phyloP scores from a whole-genome alignment of 1,139 yeast genomes.

The Diutina scorzettiae region DNA sequence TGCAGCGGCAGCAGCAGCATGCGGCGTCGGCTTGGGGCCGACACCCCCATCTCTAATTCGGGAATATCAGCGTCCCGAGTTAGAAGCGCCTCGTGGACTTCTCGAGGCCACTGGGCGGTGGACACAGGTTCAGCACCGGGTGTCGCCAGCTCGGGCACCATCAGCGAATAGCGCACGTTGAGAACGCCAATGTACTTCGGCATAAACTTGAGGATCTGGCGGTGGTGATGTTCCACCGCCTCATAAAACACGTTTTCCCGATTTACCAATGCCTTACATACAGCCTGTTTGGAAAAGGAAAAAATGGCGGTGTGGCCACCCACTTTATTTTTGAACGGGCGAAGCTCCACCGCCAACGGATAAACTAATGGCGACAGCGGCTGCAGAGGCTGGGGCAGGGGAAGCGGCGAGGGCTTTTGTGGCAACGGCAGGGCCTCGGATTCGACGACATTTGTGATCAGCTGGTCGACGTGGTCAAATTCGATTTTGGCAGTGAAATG shows the following conservation, averaged over 20 bases:
- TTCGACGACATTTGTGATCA: background rate
- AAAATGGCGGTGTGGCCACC: constrained; percentile 98
- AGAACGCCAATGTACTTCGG: constrained; percentile 90
- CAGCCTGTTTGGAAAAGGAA: constrained; percentile 81
- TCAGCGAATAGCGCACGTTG: constrained; percentile 69
- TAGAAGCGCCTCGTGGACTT: background rate
- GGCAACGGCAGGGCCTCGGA: background rate
- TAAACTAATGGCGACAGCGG: constrained; percentile 17
- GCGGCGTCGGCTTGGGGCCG: background rate
- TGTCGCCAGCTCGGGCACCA: constrained; percentile 15
- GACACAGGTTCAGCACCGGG: background rate
- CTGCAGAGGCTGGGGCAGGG: background rate
- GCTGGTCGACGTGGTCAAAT: constrained; percentile 17
- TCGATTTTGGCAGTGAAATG: constrained; percentile 28
- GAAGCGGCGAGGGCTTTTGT: constrained; percentile 5
- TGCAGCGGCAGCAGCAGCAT: constrained; percentile 28
- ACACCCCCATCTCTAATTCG: background rate
- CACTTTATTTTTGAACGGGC: constrained; percentile 83
- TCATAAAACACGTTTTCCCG: constrained; percentile 91
- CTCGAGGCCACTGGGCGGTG: background rate
- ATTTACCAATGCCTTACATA: constrained; percentile 87
- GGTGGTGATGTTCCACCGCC: constrained; percentile 65
- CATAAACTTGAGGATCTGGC: constrained; percentile 71
- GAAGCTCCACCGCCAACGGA: constrained; percentile 71
- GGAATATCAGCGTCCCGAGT: background rate